Evolutionary conservation across 2,329 filamentous ascomycete genomes (phyloP).

Genomic region (Colletotrichum musae): DNA sequence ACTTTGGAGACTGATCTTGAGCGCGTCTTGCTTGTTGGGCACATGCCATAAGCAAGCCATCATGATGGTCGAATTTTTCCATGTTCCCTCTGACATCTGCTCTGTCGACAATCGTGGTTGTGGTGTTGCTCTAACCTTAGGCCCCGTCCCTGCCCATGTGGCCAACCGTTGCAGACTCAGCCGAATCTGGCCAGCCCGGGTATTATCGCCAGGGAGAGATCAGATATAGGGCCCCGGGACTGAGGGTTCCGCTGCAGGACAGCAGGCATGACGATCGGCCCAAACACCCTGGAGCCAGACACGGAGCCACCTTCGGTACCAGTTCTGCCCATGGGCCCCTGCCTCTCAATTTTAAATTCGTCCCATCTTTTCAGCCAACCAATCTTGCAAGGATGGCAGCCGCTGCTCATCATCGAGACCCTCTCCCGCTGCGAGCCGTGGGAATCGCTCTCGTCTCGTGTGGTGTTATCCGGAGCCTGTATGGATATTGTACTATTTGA

Average conservation of each 20-base stretch:
- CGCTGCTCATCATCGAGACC: constrained; percentile 16
- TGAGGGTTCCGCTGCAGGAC: constrained; percentile 40
- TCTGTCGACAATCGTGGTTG: background rate
- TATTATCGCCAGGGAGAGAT: constrained; percentile 38
- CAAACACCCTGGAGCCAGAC: constrained; percentile 33
- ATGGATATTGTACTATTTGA: too few species aligned
- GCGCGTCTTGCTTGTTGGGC: background rate
- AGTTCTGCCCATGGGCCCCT: constrained; percentile 19
- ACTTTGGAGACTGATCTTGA: background rate
- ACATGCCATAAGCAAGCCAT: background rate
- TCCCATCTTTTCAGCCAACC: constrained; percentile 41
- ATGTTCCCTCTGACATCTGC: background rate
- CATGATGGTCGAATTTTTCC: constrained; percentile 3
- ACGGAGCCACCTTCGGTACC: constrained; percentile 37
- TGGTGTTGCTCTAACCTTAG: constrained; percentile 4
- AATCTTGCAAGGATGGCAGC: constrained; percentile 26
- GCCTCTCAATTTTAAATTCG: constrained; percentile 38
- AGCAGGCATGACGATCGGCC: constrained; percentile 41
- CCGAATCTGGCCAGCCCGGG: constrained; percentile 16
- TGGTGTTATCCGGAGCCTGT: too few species aligned
- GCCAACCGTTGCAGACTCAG: constrained; percentile 5
- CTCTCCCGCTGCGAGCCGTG: constrained; percentile 1
- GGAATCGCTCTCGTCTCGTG: too few species aligned
- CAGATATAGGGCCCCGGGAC: constrained; percentile 41
- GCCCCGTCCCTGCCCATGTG: constrained; percentile 10